A percentile compares a stretch with the other conserved stretches of the same genome.
These are phyloP conservation scores for Taphrina deformans DNA, from an alignment of 1,139 yeast species.

Conservation along the genomic window DNA sequence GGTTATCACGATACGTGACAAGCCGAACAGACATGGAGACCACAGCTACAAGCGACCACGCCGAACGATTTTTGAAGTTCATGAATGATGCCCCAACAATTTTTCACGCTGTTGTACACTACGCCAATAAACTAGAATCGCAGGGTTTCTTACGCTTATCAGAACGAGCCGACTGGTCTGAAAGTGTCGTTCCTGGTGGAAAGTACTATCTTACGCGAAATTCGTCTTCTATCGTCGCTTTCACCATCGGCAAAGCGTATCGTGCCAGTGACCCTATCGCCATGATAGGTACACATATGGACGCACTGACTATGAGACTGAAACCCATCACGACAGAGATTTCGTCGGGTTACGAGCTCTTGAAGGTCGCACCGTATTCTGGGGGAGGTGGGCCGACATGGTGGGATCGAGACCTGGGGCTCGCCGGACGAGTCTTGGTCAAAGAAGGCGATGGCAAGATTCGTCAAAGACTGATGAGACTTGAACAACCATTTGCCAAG, in stretches of 20 bases:
- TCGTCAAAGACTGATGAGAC: constrained; percentile 69
- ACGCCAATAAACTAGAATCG: constrained; percentile 54
- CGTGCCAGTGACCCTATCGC: constrained; percentile 78
- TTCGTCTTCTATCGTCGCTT: constrained; percentile 83
- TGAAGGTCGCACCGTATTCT: constrained; percentile 82
- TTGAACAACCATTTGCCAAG: constrained; percentile 78
- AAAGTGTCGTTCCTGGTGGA: constrained; percentile 50
- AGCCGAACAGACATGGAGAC: neutral
- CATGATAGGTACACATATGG: constrained; percentile 92
- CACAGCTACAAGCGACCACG: neutral
- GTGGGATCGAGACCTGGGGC: constrained; percentile 88
- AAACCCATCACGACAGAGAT: constrained; percentile 78
- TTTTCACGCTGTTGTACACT: constrained; percentile 79
- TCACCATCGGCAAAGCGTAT: constrained; percentile 64
- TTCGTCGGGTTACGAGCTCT: constrained; percentile 76
- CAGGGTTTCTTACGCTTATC: constrained; percentile 71
- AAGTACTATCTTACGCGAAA: constrained; percentile 82
- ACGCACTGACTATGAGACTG: constrained; percentile 73
- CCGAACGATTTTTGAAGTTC: constrained; percentile 17
- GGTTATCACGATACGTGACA: too few species aligned
- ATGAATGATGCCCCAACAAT: constrained; percentile 55
- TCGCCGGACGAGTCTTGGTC: constrained; percentile 89
- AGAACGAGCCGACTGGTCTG: constrained; percentile 74
- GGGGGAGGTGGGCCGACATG: constrained; percentile 72
- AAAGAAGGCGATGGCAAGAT: constrained; percentile 50